These are phyloP conservation scores for Ophiosphaerella korrae DNA, from an alignment of 2,329 filamentous ascomycete genomes.

Conservation along the genomic window DNA sequence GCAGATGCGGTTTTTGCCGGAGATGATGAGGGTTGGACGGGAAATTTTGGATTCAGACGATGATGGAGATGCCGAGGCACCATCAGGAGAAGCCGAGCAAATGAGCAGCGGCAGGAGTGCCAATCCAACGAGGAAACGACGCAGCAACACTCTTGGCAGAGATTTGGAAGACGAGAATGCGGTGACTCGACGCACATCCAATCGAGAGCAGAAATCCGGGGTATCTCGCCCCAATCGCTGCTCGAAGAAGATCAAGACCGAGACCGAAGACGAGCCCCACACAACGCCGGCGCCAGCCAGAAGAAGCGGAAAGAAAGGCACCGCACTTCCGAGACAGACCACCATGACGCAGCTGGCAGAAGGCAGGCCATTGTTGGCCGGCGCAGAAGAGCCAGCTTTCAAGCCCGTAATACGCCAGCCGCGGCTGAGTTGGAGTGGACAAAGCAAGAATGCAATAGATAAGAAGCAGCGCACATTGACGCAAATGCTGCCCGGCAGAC, in stretches of 20 bases:
- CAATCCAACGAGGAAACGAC: slow-evolving; percentile 23
- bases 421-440: slow-evolving; percentile 28
- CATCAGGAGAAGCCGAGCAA: slow-evolving; percentile 1
- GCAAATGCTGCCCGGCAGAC: slow-evolving; percentile 41
- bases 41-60: slow-evolving; percentile 7
- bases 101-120: not conserved
- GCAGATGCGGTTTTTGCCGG: slow-evolving; percentile 38
- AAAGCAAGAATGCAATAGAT: slow-evolving; percentile 19
- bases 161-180: slow-evolving; percentile 11
- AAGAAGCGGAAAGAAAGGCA: slow-evolving; percentile 5
- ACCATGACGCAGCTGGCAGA: slow-evolving; percentile 44
- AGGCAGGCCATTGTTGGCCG: slow-evolving; percentile 28
- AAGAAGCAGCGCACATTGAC: slow-evolving; percentile 39
- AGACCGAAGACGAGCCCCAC: slow-evolving; percentile 6
- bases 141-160: slow-evolving; percentile 11
- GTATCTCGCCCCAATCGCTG: slow-evolving; percentile 5
- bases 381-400: slow-evolving; percentile 29
- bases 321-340: slow-evolving; percentile 35
- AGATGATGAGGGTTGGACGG: slow-evolving; percentile 27
- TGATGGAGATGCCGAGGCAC: slow-evolving; percentile 5
- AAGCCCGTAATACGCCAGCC: slow-evolving; percentile 24
- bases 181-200: slow-evolving; percentile 8
- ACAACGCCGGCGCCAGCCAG: not conserved
- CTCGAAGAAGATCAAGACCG: slow-evolving; percentile 3
- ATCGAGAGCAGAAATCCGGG: slow-evolving; percentile 24